Conservation (phyloP, 345 rosid genomes). For the Carallia brachiata region DNA sequence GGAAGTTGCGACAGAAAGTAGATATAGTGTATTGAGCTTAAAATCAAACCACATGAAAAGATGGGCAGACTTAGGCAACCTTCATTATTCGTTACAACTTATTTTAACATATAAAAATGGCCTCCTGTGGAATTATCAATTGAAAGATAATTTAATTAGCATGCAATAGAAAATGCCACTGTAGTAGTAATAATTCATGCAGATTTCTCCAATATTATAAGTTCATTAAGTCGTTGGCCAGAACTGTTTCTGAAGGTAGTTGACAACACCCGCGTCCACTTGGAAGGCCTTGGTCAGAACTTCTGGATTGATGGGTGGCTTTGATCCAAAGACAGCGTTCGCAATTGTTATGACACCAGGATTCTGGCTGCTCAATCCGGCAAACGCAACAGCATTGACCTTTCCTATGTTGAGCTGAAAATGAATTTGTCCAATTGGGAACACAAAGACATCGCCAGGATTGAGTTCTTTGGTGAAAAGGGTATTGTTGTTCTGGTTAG, state of each 20-base stretch:
- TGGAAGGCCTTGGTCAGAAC: slow-evolving; percentile 10
- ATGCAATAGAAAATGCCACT: too few species aligned
- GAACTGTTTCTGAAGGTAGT: slow-evolving; percentile 7
- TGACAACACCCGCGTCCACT: background rate
- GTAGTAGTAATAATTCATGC: too few species aligned
- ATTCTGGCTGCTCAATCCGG: slow-evolving; percentile 13
- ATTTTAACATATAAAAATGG: too few species aligned
- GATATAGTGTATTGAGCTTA: too few species aligned
- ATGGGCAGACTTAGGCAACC: too few species aligned
- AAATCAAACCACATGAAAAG: too few species aligned
- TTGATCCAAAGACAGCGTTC: background rate
- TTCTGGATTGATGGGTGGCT: background rate
- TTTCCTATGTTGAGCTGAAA: slow-evolving; percentile 5
- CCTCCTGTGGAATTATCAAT: too few species aligned
- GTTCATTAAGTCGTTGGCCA: background rate
- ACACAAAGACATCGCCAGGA: slow-evolving; percentile 8
- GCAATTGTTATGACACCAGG: slow-evolving; percentile 8
- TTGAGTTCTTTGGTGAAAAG: slow-evolving; percentile 9
- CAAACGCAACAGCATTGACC: background rate
- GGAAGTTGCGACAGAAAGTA: too few species aligned
- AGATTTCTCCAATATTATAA: too few species aligned
- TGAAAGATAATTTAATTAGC: too few species aligned
- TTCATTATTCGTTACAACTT: too few species aligned
- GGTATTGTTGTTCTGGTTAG: slow-evolving; percentile 10
- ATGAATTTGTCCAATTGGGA: slow-evolving; percentile 14